Percentiles rank a stretch among this genome's conserved stretches.
phyloP scores from a whole-genome alignment of 345 rosid species.

The Linum trigynum region DNA sequence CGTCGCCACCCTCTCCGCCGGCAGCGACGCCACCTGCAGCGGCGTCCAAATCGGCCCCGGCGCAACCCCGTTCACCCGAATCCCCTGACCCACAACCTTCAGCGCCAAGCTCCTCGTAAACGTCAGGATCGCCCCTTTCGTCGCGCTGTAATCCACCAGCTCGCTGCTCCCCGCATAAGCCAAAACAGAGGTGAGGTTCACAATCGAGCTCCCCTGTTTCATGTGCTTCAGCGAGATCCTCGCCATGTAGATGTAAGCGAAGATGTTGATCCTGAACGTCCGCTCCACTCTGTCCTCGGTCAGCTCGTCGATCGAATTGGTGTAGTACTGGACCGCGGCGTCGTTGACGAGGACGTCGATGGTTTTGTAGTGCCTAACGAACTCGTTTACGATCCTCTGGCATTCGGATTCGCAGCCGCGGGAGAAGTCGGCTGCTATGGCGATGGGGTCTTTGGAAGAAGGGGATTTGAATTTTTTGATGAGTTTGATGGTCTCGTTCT shows the following conservation, averaged over 20 bases:
- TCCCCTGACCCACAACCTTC: not conserved
- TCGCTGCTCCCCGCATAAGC: not conserved
- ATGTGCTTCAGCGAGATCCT: slow-evolving; percentile 9
- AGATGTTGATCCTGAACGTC: slow-evolving; percentile 9
- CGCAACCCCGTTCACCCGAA: slow-evolving; percentile 12
- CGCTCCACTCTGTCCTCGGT: not conserved
- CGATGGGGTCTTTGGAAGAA: not conserved
- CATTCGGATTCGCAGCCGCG: not conserved
- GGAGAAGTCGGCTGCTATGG: not conserved
- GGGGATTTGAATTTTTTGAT: not conserved
- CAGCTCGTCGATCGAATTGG: not conserved
- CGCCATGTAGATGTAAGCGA: slow-evolving; percentile 7
- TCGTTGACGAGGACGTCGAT: not conserved
- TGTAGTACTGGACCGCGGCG: not conserved
- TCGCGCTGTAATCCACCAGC: slow-evolving; percentile 10
- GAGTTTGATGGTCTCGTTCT: not conserved
- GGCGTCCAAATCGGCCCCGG: slow-evolving; percentile 22
- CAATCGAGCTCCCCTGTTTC: slow-evolving; percentile 16
- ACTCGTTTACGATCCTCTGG: not conserved
- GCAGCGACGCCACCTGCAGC: slow-evolving; percentile 5
- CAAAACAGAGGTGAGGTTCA: slow-evolving; percentile 3
- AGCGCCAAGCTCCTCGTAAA: slow-evolving; percentile 9
- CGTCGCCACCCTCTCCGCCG: slow-evolving; percentile 4
- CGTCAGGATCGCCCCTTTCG: slow-evolving; percentile 15
- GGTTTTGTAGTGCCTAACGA: not conserved